Percentiles rank a stretch among this genome's conserved stretches.
phyloP scores from a whole-genome alignment of 2,329 filamentous ascomycete genomes.

The Hypoxylon sp. region DNA sequence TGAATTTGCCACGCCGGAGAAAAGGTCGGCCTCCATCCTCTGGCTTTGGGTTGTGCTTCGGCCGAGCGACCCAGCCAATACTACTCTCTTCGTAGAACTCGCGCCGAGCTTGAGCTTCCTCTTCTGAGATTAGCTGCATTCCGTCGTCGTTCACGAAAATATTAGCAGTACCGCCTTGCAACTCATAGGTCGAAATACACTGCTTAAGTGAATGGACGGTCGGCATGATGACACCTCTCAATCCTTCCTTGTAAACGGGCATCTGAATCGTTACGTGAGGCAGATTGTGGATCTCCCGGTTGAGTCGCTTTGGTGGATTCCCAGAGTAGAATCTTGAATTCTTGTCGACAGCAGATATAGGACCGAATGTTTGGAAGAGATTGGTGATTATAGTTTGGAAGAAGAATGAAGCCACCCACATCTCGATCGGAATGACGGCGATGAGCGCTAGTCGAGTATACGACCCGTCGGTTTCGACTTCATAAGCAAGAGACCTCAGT shows the following conservation, averaged over 20 bases:
- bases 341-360: conserved; percentile 60
- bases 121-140: conserved; percentile 71
- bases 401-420: conserved; percentile 70
- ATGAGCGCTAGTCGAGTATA: conserved; percentile 70
- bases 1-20: conserved; percentile 75
- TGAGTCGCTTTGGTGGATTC: conserved; percentile 55
- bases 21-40: conserved; percentile 66
- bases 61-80: conserved; percentile 70
- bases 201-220: conserved; percentile 70
- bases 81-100: conserved; percentile 71
- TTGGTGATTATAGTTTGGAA: conserved; percentile 66
- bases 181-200: conserved; percentile 71
- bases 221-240: conserved; percentile 66
- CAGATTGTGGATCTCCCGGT: conserved; percentile 59
- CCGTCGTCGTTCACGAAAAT: conserved; percentile 79
- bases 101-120: conserved; percentile 64
- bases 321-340: conserved; percentile 65
- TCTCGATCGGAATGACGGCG: conserved; percentile 65
- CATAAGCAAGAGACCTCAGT: conserved; percentile 67
- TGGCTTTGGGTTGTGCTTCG: conserved; percentile 66
- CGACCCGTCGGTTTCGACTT: conserved; percentile 67
- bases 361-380: conserved; percentile 66
- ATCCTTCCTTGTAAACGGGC: conserved; percentile 66
- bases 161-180: conserved; percentile 75
- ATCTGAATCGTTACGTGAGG: conserved; percentile 66